Base-by-base conservation (phyloP, 257 asterid species). In the Orobanche coerulescens region DNA sequence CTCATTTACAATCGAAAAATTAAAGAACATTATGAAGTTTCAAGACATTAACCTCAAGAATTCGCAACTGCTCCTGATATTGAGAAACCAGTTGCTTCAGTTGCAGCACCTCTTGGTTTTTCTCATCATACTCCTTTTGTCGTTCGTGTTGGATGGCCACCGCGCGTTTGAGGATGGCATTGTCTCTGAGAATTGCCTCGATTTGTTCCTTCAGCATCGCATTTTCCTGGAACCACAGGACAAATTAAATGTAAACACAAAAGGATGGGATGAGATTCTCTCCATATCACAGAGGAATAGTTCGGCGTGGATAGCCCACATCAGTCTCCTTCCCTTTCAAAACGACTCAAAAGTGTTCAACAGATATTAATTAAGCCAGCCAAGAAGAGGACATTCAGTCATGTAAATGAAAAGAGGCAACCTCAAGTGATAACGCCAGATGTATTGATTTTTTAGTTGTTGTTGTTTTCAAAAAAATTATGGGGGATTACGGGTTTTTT, bases 131-230 rank as follows among this genome's bases (percentile, higher is more conserved):
- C 72, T 85, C 97, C 65, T 80, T 91, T 69, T 83, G 96, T 11
- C 94, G 90, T 65, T 87, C 94, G 31, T 80, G 90, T 64, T 87
- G 95, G 73, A 87, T 82, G 20, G 91, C 63, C 12, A 87, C 95
- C 0, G 91, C 96, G 33, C 95, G 83, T 64, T 91, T 91, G 48
- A 91, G 94, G 73, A 88, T 73, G 55, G 65, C 44, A 64, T 85
- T 91, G 53, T 91, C 90, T 12, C 72, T 71, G 26, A 81, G 61
- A 68, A 74, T 75, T 26, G 67, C 68, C 65, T 78, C 95, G 43
- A 71, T 71, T 71, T 81, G 95, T 71, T 80, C 97, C 82, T 79
- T 91, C 65, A 87, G 78, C 71, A 68, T 73, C 77, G 66, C 26
- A 74, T 88, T 80, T 70, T 87, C 95, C 96, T 83, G 78, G 58